Conservation (phyloP, 192 early-diverging fungal genomes). For the Coemansia furcata region DNA sequence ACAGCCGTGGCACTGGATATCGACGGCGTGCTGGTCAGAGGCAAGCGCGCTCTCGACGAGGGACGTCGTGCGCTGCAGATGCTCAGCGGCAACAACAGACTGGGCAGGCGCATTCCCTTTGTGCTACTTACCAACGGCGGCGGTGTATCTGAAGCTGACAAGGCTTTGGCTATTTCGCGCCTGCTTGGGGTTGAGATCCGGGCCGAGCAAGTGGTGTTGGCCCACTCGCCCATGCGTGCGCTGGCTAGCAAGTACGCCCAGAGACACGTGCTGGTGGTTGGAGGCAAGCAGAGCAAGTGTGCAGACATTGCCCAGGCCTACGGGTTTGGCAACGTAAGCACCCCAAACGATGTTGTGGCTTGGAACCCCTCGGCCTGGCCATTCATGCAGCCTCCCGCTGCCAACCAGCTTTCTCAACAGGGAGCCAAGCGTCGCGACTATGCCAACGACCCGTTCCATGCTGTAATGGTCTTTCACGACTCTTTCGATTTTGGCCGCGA, state of each 20-base stretch:
- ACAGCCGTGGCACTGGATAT: slow-evolving; percentile 68
- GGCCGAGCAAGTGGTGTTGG: slow-evolving; percentile 69
- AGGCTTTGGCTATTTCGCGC: slow-evolving; percentile 65
- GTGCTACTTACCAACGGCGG: slow-evolving; percentile 89
- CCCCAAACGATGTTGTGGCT: slow-evolving; percentile 64
- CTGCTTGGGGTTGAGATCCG: slow-evolving; percentile 59
- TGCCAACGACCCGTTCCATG: slow-evolving; percentile 58
- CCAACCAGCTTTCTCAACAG: slow-evolving; percentile 1
- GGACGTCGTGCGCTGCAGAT: slow-evolving; percentile 65
- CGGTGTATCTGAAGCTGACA: slow-evolving; percentile 70
- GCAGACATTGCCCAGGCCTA: slow-evolving; percentile 63
- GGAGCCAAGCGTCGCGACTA: slow-evolving; percentile 15
- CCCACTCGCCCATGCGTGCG: slow-evolving; percentile 83
- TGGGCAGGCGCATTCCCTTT: slow-evolving; percentile 61
- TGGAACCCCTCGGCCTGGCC: slow-evolving; percentile 71
- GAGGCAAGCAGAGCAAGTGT: slow-evolving; percentile 60
- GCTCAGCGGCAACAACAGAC: slow-evolving; percentile 59
- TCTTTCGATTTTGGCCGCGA: slow-evolving; percentile 86
- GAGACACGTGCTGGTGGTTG: slow-evolving; percentile 71
- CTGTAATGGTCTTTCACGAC: slow-evolving; percentile 85
- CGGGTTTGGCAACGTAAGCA: slow-evolving; percentile 68
- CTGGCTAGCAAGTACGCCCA: slow-evolving; percentile 61
- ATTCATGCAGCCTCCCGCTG: slow-evolving; percentile 37
- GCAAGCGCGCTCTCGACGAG: slow-evolving; percentile 65
- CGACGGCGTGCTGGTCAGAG: slow-evolving; percentile 88